Evolutionary conservation across 2,329 filamentous ascomycete genomes (phyloP).

Genomic region (Talaromyces albobiverticillius): DNA sequence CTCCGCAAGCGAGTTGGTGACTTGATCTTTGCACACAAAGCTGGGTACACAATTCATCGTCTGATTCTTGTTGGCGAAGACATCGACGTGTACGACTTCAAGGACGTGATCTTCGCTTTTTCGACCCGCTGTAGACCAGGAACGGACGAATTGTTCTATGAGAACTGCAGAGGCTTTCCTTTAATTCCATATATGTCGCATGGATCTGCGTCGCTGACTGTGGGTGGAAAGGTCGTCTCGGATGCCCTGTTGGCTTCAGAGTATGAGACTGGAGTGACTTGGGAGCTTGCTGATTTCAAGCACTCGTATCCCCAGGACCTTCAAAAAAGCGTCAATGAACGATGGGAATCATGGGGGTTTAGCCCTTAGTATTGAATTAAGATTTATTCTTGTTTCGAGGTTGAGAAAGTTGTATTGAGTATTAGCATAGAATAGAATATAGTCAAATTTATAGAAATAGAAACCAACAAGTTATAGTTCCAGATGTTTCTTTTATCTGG

Average conservation of each 20-base stretch:
- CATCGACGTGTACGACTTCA: constrained; percentile 46
- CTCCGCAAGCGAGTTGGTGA: constrained; percentile 44
- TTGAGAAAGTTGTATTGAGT: too few relatives aligned
- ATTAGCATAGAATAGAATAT: too few relatives aligned
- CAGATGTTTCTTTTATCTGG: too few relatives aligned
- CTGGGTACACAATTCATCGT: constrained; percentile 40
- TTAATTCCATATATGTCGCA: constrained; percentile 50
- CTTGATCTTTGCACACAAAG: constrained; percentile 42
- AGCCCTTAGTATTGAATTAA: too few relatives aligned
- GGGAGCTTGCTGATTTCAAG: constrained; percentile 32
- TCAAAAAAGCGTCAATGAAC: constrained; percentile 32
- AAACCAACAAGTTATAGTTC: too few relatives aligned
- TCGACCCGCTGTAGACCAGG: constrained; percentile 47
- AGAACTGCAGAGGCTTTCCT: constrained; percentile 44
- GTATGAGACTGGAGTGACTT: constrained; percentile 37
- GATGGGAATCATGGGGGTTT: too few relatives aligned
- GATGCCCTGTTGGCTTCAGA: constrained; percentile 44
- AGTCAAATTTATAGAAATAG: too few relatives aligned
- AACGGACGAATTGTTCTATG: constrained; percentile 44
- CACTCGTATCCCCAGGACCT: constrained; percentile 39
- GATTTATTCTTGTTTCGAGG: too few relatives aligned
- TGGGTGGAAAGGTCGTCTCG: constrained; percentile 48
- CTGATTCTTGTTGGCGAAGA: constrained; percentile 43
- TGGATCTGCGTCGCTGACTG: constrained; percentile 28
- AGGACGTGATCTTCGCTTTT: constrained; percentile 52